Percentiles rank a stretch among this genome's conserved stretches.
Conservation (phyloP, 495 filamentous ascomycete genomes). For the Xylaria intraflava region DNA sequence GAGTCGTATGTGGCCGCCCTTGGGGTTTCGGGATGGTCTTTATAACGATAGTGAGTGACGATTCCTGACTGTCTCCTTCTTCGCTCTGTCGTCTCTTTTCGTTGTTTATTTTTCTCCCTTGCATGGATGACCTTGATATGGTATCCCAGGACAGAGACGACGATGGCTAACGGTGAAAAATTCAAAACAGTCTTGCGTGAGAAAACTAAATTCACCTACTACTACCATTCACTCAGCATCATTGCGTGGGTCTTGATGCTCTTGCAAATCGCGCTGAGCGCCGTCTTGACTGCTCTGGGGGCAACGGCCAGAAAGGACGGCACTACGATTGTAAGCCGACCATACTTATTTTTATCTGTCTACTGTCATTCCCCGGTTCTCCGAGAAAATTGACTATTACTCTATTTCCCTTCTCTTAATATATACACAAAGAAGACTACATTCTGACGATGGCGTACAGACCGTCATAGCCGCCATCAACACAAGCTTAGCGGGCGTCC, state of each 20-base stretch:
- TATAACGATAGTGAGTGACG: slow-evolving; percentile 29
- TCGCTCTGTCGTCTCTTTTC: background rate
- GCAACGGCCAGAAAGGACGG: slow-evolving; percentile 21
- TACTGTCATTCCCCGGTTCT: too few species aligned
- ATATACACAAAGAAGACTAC: too few species aligned
- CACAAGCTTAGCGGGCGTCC: slow-evolving; percentile 42
- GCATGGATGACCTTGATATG: background rate
- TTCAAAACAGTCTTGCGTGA: slow-evolving; percentile 28
- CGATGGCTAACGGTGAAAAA: background rate
- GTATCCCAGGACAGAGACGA: too few species aligned
- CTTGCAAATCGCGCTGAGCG: slow-evolving; percentile 38
- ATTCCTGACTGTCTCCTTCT: background rate
- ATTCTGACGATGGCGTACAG: background rate
- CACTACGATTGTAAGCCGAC: slow-evolving; percentile 25
- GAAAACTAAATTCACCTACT: slow-evolving; percentile 33
- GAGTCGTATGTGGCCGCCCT: slow-evolving; percentile 38
- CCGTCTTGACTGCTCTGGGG: slow-evolving; percentile 39
- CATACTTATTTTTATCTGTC: background rate
- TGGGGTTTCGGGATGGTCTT: slow-evolving; percentile 38
- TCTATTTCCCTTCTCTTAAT: too few species aligned
- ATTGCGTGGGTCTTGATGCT: slow-evolving; percentile 39
- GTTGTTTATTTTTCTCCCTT: background rate
- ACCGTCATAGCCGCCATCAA: slow-evolving; percentile 44
- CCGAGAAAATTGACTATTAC: too few species aligned
- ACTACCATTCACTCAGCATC: slow-evolving; percentile 27